Evolutionary conservation across 73 alveolate species (phyloP).

Genomic region (Durusdinium trenchii): DNA sequence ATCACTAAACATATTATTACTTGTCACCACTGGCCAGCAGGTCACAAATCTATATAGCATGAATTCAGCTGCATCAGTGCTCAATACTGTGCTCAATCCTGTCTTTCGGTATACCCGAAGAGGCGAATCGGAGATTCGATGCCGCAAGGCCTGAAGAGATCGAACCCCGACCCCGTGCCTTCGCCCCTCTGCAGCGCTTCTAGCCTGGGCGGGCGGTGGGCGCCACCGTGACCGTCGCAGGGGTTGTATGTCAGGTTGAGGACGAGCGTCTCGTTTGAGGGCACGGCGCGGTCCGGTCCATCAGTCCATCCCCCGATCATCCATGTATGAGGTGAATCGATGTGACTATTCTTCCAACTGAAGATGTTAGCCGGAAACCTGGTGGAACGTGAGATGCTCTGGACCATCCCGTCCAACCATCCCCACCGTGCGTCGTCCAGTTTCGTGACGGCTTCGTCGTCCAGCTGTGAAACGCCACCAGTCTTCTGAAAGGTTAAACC

Average conservation of each 20-base stretch:
- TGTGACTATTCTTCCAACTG: too few species aligned
- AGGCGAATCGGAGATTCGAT: too few species aligned
- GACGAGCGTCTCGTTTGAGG: not conserved
- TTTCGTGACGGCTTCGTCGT: too few species aligned
- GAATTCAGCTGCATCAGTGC: not conserved
- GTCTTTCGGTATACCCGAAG: not conserved
- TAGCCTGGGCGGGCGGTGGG: not conserved
- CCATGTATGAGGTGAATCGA: not conserved
- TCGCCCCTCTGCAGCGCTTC: constrained; percentile 67
- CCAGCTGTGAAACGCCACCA: too few species aligned
- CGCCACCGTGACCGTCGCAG: not conserved
- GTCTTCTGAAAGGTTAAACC: too few species aligned
- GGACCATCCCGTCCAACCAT: too few species aligned
- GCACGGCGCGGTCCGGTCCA: not conserved
- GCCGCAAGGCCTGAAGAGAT: not conserved
- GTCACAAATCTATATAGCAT: not conserved
- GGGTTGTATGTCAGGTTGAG: not conserved
- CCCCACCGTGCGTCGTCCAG: too few species aligned
- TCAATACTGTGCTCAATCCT: not conserved
- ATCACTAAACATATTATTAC: not conserved
- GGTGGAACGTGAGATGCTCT: too few species aligned
- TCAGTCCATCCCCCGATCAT: not conserved
- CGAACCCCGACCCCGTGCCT: not conserved
- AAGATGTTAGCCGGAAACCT: not conserved
- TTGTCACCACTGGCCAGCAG: not conserved